Percentiles rank a stretch among this genome's conserved stretches.
Evolutionary conservation across 2,329 filamentous ascomycete species (phyloP).

Genomic region (Purpureocillium lavendulum): DNA sequence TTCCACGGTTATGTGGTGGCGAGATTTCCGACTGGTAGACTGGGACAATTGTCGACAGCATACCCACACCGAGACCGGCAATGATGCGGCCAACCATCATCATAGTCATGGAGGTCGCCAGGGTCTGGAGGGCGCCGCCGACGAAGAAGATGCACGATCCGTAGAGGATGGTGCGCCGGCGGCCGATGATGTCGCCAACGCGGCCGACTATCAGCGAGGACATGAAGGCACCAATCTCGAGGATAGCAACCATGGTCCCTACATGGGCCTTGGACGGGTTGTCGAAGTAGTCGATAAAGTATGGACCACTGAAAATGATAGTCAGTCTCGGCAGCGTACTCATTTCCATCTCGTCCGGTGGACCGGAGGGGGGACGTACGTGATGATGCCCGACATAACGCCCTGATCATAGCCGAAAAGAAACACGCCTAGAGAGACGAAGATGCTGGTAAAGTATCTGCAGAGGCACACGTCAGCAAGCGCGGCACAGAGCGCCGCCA

Average conservation of each 20-base stretch:
- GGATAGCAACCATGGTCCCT: conserved; percentile 94
- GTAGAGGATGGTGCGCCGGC: conserved; percentile 84
- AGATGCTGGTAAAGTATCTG: conserved; percentile 92
- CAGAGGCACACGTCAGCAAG: conserved; percentile 9
- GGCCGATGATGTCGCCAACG: conserved; percentile 85
- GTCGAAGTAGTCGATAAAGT: conserved; percentile 88
- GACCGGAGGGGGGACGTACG: conserved; percentile 29
- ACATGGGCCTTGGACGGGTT: conserved; percentile 81
- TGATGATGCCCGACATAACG: conserved; percentile 72
- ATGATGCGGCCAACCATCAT: conserved; percentile 81
- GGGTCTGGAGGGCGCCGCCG: conserved; percentile 78
- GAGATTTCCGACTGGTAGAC: conserved; percentile 95
- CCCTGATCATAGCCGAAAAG: conserved; percentile 86
- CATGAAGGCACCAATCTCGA: conserved; percentile 88
- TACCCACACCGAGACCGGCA: conserved; percentile 79
- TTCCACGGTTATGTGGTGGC: conserved; percentile 90
- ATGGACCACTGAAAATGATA: conserved; percentile 55
- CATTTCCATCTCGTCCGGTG: background rate
- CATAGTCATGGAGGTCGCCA: conserved; percentile 76
- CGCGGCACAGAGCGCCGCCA: background rate
- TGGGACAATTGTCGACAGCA: conserved; percentile 84
- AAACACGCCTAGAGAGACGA: conserved; percentile 80
- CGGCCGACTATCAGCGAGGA: conserved; percentile 80
- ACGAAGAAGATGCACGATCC: conserved; percentile 81
- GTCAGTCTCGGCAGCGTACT: conserved; percentile 11